Conservation (phyloP, 2,329 filamentous ascomycete genomes). For the Celoporthe dispersa region DNA sequence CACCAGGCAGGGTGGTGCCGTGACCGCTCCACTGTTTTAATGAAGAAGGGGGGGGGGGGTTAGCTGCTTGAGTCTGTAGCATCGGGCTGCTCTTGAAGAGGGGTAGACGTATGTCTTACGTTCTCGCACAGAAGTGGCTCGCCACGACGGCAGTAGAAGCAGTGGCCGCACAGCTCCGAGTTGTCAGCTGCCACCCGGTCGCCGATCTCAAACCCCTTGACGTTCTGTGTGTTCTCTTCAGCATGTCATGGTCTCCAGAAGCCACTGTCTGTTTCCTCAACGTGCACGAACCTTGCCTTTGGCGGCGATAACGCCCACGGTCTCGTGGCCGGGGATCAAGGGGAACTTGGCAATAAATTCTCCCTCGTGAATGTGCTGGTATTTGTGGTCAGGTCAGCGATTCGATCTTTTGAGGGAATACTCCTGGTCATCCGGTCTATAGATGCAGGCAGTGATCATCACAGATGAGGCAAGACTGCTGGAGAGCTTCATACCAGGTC, state of each 20-base stretch:
- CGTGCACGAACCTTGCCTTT: slow-evolving; percentile 44
- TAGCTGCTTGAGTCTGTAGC: not conserved
- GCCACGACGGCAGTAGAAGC: slow-evolving; percentile 74
- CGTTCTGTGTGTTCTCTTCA: slow-evolving; percentile 44
- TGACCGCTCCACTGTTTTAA: slow-evolving; percentile 62
- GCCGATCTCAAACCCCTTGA: slow-evolving; percentile 63
- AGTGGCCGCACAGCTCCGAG: slow-evolving; percentile 70
- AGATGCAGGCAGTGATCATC: not conserved
- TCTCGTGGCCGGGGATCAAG: slow-evolving; percentile 70
- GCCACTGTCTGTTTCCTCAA: not conserved
- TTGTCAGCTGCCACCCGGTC: slow-evolving; percentile 69
- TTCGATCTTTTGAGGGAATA: slow-evolving; percentile 21
- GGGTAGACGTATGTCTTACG: slow-evolving; percentile 33
- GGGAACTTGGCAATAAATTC: slow-evolving; percentile 69
- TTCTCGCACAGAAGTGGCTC: slow-evolving; percentile 71
- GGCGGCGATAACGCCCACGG: slow-evolving; percentile 66
- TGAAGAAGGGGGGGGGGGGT: slow-evolving; percentile 14
- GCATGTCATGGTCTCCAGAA: not conserved
- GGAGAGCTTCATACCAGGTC: slow-evolving; percentile 41
- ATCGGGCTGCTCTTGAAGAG: not conserved
- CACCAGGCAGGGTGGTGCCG: slow-evolving; percentile 70
- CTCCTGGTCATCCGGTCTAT: not conserved
- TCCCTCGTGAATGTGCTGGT: slow-evolving; percentile 66
- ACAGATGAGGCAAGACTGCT: not conserved
- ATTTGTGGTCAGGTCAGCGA: not conserved